Evolutionary conservation across 768 basidiomycete genomes (phyloP).

Genomic region (Coprinopsis cinerea): DNA sequence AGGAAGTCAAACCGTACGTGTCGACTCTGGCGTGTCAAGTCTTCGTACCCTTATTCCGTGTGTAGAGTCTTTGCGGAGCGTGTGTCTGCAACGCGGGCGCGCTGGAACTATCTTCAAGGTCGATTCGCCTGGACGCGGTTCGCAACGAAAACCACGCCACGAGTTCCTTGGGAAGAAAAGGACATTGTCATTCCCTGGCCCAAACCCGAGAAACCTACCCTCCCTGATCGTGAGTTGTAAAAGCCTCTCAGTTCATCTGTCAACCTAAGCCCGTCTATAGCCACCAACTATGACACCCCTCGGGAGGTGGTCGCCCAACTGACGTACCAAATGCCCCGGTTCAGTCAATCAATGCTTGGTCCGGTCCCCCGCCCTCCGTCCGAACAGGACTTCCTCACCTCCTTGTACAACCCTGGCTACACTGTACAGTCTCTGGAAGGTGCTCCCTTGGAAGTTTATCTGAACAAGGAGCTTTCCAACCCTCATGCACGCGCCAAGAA

Average conservation of each 20-base stretch:
- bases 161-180: slow-evolving; percentile 36
- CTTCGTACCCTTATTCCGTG: slow-evolving; percentile 3
- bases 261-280: slow-evolving; percentile 26
- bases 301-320: slow-evolving; percentile 56
- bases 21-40: slow-evolving; percentile 3
- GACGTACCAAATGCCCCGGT: slow-evolving; percentile 63
- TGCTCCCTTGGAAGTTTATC: slow-evolving; percentile 58
- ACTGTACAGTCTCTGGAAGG: slow-evolving; percentile 39
- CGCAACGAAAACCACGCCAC: slow-evolving; percentile 59
- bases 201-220: slow-evolving; percentile 32
- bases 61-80: slow-evolving; percentile 75
- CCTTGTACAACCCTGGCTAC: slow-evolving; percentile 51
- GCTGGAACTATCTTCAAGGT: slow-evolving; percentile 49
- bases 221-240: slow-evolving; percentile 37
- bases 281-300: slow-evolving; percentile 57
- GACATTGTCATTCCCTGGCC: slow-evolving; percentile 70
- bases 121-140: slow-evolving; percentile 71
- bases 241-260: neutral
- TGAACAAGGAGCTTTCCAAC: slow-evolving; percentile 69
- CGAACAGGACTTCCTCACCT: slow-evolving; percentile 53
- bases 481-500: slow-evolving; percentile 82
- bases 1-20: slow-evolving; percentile 42
- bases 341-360: slow-evolving; percentile 32
- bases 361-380: slow-evolving; percentile 35
- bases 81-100: slow-evolving; percentile 52